Percentiles rank a stretch among this genome's conserved stretches.
phyloP scores from a whole-genome alignment of 2,329 filamentous ascomycete species.

The Botrytis byssoidea region DNA sequence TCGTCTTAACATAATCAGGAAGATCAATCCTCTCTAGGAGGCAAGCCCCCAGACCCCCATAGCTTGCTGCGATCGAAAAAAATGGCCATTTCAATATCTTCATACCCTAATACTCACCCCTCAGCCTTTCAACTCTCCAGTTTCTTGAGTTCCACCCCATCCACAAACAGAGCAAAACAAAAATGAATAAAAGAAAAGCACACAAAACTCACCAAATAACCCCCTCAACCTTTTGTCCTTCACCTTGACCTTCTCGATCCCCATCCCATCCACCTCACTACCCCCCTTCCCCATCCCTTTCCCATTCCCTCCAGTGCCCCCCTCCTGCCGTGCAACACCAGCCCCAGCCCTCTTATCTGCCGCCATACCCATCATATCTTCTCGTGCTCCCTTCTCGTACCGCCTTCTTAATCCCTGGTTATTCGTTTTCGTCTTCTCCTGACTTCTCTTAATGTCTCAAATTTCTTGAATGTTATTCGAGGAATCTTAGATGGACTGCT shows the following conservation, averaged over 20 bases:
- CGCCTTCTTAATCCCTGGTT: not conserved
- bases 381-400: not conserved
- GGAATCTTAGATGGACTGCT: not conserved
- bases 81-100: not conserved
- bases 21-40: not conserved
- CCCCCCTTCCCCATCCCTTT: not conserved
- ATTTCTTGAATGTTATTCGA: not conserved
- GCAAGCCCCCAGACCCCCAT: not conserved
- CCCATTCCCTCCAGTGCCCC: no score
- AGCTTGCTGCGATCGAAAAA: not conserved
- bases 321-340: constrained; percentile 11
- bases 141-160: no score
- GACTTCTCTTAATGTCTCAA: constrained; percentile 4
- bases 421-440: constrained; percentile 2
- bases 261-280: not conserved
- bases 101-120: not conserved
- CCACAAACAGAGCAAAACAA: no score
- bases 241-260: not conserved
- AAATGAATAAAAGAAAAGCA: not conserved
- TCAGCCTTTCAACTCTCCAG: not conserved
- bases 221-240: constrained; percentile 7
- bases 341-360: not conserved
- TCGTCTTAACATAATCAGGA: not conserved
- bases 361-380: not conserved
- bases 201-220: constrained; percentile 4